A percentile compares a stretch with the other conserved stretches of the same genome.
Evolutionary conservation across 2,329 filamentous ascomycete species (phyloP).

Genomic region (Talaromyces sp.): DNA sequence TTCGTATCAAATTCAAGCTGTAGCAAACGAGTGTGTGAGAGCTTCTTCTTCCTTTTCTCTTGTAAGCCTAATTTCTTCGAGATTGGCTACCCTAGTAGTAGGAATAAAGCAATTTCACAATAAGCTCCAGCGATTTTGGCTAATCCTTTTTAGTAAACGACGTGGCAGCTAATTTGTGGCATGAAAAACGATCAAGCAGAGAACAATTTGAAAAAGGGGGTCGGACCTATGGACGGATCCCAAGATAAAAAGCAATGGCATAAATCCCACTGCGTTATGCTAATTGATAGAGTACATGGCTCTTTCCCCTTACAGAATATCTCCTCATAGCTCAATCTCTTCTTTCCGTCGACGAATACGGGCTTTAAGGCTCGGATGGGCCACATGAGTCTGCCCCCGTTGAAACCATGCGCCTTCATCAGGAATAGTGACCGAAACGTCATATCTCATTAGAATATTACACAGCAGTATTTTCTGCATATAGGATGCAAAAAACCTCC

Average conservation of each 20-base stretch:
- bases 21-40: not conserved
- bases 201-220: not conserved
- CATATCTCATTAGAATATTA: conserved; percentile 31
- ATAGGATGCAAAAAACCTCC: conserved; percentile 29
- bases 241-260: not conserved
- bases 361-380: not conserved
- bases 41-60: not conserved
- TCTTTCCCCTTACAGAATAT: not conserved
- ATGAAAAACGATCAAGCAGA: not conserved
- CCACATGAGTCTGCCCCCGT: not conserved
- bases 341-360: conserved; percentile 10
- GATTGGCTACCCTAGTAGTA: not conserved
- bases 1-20: not conserved
- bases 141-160: not conserved
- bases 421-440: conserved; percentile 16
- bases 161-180: not conserved
- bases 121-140: not conserved
- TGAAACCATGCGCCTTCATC: not conserved
- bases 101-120: not conserved
- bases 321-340: conserved; percentile 7
- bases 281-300: not conserved
- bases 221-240: not conserved
- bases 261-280: not conserved
- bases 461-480: conserved; percentile 29
- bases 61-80: not conserved